These are phyloP conservation scores for Penicillium sp. DNA, from an alignment of 2,329 filamentous ascomycete genomes.

Conservation along the genomic window DNA sequence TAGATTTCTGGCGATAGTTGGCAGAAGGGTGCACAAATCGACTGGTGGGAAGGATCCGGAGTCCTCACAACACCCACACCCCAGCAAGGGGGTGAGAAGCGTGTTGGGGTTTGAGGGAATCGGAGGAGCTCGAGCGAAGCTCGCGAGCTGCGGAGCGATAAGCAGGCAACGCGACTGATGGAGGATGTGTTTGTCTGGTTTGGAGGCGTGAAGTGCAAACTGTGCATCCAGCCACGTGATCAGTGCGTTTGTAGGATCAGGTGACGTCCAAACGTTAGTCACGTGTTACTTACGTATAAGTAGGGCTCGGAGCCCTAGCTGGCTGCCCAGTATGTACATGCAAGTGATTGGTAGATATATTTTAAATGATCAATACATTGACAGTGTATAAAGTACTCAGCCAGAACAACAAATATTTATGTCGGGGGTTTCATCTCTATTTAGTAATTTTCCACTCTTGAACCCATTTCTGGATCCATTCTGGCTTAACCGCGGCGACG, in stretches of 20 bases:
- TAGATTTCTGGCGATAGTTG: not conserved
- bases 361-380: too few species aligned
- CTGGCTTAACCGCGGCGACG: not conserved
- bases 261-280: slow-evolving; percentile 17
- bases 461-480: slow-evolving; percentile 6
- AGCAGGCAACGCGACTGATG: slow-evolving; percentile 20
- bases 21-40: not conserved
- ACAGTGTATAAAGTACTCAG: too few species aligned
- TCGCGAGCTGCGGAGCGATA: slow-evolving; percentile 16
- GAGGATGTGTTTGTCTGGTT: slow-evolving; percentile 36
- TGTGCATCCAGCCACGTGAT: too few species aligned
- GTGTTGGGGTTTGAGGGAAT: slow-evolving; percentile 8
- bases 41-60: not conserved
- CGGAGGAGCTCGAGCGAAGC: not conserved
- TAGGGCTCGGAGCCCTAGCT: too few species aligned
- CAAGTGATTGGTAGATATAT: too few species aligned
- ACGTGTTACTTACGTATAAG: not conserved
- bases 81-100: slow-evolving; percentile 10
- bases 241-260: too few species aligned
- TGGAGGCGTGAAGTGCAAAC: slow-evolving; percentile 38
- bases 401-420: too few species aligned
- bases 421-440: too few species aligned
- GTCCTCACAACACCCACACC: slow-evolving; percentile 9
- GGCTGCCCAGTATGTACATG: too few species aligned
- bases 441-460: too few species aligned